Evolutionary conservation across 257 asterid genomes (phyloP).

Genomic region (Osmanthus fragrans): DNA sequence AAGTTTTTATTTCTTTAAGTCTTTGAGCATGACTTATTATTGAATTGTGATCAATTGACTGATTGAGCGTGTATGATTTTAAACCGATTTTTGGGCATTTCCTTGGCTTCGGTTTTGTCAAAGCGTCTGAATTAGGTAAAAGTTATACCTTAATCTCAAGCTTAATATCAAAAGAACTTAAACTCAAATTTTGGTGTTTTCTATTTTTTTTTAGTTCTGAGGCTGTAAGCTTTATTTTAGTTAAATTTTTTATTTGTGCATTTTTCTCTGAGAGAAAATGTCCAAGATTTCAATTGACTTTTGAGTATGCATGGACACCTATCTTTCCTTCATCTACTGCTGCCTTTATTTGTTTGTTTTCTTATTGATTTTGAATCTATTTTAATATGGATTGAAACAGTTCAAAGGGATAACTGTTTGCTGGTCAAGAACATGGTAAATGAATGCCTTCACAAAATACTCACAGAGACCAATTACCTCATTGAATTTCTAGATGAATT

Average conservation of each 20-base stretch:
- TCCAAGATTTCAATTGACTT: background rate
- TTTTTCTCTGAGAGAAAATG: background rate
- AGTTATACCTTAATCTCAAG: background rate
- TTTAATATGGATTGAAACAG: too few species aligned
- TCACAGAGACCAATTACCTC: too few species aligned
- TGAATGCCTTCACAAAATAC: too few species aligned
- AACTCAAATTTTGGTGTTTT: background rate
- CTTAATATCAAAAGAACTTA: background rate
- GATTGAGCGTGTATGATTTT: too few species aligned
- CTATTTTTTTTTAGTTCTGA: background rate
- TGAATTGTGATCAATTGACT: background rate
- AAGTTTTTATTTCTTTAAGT: background rate
- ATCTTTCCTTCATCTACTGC: too few species aligned
- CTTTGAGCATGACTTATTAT: background rate
- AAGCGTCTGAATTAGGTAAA: constrained; percentile 1
- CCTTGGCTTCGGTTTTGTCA: too few species aligned
- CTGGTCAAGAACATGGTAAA: too few species aligned
- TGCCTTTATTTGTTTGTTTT: too few species aligned
- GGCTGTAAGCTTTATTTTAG: background rate
- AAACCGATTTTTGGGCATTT: too few species aligned
- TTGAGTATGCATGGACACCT: too few species aligned
- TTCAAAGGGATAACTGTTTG: too few species aligned
- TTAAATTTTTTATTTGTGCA: background rate
- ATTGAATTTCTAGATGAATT: background rate
- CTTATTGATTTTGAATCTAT: too few species aligned